These are phyloP conservation scores for Penicillium polonicum DNA, from an alignment of 2,329 filamentous ascomycete genomes.

Conservation along the genomic window DNA sequence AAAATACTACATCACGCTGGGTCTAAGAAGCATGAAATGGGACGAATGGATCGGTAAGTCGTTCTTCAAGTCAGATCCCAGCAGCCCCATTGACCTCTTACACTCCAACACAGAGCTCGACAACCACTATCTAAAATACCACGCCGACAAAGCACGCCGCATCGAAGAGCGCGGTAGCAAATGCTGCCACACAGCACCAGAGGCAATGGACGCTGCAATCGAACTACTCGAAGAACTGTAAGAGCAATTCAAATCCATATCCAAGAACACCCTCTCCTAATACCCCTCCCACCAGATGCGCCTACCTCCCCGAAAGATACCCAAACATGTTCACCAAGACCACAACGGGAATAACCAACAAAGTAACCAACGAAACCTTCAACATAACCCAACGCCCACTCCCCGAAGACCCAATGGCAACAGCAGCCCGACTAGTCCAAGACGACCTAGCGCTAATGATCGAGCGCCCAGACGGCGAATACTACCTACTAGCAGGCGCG, in stretches of 20 bases:
- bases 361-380: conserved; percentile 69
- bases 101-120: conserved; percentile 61
- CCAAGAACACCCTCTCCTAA: not conserved
- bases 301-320: conserved; percentile 73
- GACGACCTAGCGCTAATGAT: conserved; percentile 85
- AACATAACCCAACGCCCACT: conserved; percentile 65
- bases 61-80: not conserved
- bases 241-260: not conserved
- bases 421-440: conserved; percentile 69
- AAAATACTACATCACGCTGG: conserved; percentile 75
- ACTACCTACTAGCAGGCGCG: conserved; percentile 74
- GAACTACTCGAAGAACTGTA: conserved; percentile 74
- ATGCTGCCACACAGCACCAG: conserved; percentile 67
- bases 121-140: conserved; percentile 71
- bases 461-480: conserved; percentile 71
- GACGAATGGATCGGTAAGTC: conserved; percentile 67
- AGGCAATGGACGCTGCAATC: conserved; percentile 68
- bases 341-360: conserved; percentile 65
- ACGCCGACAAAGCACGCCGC: conserved; percentile 67
- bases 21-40: conserved; percentile 66
- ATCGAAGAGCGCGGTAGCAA: conserved; percentile 66
- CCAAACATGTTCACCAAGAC: conserved; percentile 68
- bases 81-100: not conserved
- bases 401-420: conserved; percentile 74
- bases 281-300: conserved; percentile 32